Evolutionary conservation across 345 rosid species (phyloP).

Genomic region (Firmiana major): DNA sequence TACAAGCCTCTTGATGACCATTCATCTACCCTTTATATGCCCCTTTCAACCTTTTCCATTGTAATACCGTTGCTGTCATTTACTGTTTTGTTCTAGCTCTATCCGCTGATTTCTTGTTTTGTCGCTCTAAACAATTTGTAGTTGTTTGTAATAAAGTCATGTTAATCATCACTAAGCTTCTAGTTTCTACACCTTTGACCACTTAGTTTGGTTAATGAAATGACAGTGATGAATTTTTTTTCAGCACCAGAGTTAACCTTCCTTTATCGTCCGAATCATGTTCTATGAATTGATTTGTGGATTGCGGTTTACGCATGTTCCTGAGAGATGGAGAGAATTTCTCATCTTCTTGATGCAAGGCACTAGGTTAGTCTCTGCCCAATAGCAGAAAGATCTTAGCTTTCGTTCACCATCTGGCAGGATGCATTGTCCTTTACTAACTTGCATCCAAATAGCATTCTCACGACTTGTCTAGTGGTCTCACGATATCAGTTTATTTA

Average conservation of each 20-base stretch:
- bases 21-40: conserved; percentile 4
- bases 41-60: conserved; percentile 9
- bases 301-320: not conserved
- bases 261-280: not conserved
- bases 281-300: not conserved
- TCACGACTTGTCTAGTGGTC: too few relatives aligned
- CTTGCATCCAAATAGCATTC: not conserved
- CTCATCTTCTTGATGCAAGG: not conserved
- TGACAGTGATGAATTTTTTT: too few relatives aligned
- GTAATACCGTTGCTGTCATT: conserved; percentile 11
- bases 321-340: not conserved
- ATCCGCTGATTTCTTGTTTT: not conserved
- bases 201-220: not conserved
- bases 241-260: not conserved
- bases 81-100: conserved; percentile 19
- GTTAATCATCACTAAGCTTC: not conserved
- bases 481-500: too few relatives aligned
- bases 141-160: not conserved
- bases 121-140: not conserved
- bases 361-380: not conserved
- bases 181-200: not conserved
- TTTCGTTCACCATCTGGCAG: not conserved
- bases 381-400: not conserved
- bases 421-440: not conserved
- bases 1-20: conserved; percentile 13